Percentiles rank a stretch among this genome's conserved stretches.
phyloP scores from a whole-genome alignment of 2,329 filamentous ascomycete genomes.

The Colletotrichum sp. region DNA sequence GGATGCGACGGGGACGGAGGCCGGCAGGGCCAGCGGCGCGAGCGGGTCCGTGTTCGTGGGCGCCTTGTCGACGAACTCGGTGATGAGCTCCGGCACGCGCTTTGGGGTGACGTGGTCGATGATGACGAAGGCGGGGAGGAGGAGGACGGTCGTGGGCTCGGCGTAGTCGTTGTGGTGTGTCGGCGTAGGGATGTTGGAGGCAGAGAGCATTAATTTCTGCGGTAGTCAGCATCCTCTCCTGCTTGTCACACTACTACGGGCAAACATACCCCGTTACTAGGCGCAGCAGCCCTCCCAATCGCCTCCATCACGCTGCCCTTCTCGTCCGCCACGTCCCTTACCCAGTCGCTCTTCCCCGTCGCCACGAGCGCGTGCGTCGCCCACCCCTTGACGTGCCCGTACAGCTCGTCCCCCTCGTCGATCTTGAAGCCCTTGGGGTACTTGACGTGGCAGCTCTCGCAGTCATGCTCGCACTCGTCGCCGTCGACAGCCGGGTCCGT shows the following conservation, averaged over 20 bases:
- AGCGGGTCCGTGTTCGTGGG: conserved; percentile 78
- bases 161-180: conserved; percentile 66
- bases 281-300: conserved; percentile 62
- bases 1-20: conserved; percentile 33
- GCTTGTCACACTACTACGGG: no score
- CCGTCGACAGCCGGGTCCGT: conserved; percentile 81
- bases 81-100: conserved; percentile 74
- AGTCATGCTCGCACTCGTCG: conserved; percentile 89
- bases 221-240: neutral
- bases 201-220: conserved; percentile 86
- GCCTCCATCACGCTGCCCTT: conserved; percentile 85
- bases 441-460: conserved; percentile 76
- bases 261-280: conserved; percentile 69
- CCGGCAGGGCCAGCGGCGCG: conserved; percentile 40
- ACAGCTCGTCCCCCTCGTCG: conserved; percentile 79
- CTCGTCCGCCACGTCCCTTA: conserved; percentile 86
- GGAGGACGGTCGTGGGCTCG: conserved; percentile 77
- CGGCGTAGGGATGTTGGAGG: conserved; percentile 87
- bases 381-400: conserved; percentile 86
- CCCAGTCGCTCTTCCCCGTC: conserved; percentile 97
- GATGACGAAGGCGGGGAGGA: conserved; percentile 84
- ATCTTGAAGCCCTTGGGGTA: conserved; percentile 78
- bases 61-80: conserved; percentile 69
- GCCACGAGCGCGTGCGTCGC: conserved; percentile 89
- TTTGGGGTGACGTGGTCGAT: conserved; percentile 84